phyloP scores from a whole-genome alignment of 2,329 filamentous ascomycete genomes.

The Aspergillus ochraceoroseus region DNA sequence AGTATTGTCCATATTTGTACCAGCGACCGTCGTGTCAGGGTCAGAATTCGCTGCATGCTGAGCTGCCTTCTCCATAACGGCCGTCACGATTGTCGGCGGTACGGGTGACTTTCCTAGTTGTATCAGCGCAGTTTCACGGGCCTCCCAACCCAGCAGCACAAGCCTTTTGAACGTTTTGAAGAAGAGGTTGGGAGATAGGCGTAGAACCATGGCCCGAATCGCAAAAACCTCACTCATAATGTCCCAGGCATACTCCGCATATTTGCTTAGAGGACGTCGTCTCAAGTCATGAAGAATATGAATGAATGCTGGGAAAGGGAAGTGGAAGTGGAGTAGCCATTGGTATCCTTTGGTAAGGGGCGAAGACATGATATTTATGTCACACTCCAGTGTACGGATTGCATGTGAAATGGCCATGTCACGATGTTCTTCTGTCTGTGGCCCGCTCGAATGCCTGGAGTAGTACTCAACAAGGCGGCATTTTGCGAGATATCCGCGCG shows the following conservation, averaged over 20 bases:
- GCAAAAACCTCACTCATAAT: slow-evolving; percentile 46
- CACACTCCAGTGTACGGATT: slow-evolving; percentile 43
- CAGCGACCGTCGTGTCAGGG: background rate
- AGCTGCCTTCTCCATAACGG: slow-evolving; percentile 21
- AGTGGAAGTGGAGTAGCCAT: slow-evolving; percentile 45
- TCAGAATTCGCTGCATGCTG: background rate
- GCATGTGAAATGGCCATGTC: slow-evolving; percentile 31
- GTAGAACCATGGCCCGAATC: slow-evolving; percentile 26
- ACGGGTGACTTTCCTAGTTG: slow-evolving; percentile 14
- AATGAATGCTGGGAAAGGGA: slow-evolving; percentile 50
- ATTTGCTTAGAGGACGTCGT: slow-evolving; percentile 31
- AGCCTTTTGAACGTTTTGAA: slow-evolving; percentile 34
- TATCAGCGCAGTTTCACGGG: slow-evolving; percentile 21
- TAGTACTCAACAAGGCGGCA: slow-evolving; percentile 50
- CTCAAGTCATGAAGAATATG: slow-evolving; percentile 44
- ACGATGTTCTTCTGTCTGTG: slow-evolving; percentile 29
- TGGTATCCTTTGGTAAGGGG: slow-evolving; percentile 39
- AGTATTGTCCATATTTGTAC: background rate
- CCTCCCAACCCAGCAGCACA: slow-evolving; percentile 43
- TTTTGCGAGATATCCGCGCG: slow-evolving; percentile 47
- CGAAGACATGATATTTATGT: slow-evolving; percentile 45
- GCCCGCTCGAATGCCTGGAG: slow-evolving; percentile 23
- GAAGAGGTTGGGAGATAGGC: slow-evolving; percentile 19
- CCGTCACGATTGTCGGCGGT: slow-evolving; percentile 31
- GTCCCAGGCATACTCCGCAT: slow-evolving; percentile 42